A percentile compares a stretch with the other conserved stretches of the same genome.
phyloP scores from a whole-genome alignment of 78 protist species.

The Parvularia atlantis region DNA sequence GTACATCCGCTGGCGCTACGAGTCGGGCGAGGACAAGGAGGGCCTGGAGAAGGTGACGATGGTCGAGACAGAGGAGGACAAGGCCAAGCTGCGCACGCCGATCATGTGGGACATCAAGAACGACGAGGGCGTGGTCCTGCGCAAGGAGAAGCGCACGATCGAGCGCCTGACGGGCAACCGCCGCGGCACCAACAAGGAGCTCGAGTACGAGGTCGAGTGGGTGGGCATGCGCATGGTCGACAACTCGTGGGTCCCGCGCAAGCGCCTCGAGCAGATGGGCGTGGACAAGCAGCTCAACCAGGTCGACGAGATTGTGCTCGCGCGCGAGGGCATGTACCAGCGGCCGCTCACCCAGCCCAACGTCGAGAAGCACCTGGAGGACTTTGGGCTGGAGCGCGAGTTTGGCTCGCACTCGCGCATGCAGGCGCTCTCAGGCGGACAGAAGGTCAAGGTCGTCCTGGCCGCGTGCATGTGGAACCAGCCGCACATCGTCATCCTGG shows the following conservation, averaged over 20 bases:
- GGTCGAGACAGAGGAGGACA: constrained; percentile 45
- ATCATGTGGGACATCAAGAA: constrained; percentile 7
- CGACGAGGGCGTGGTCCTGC: constrained; percentile 14
- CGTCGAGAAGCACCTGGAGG: constrained; percentile 47
- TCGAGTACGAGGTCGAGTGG: constrained; percentile 28
- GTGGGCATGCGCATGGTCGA: not conserved
- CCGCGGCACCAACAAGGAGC: not conserved
- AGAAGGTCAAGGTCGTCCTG: constrained; percentile 29
- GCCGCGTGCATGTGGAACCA: not conserved
- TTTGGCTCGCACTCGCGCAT: constrained; percentile 32
- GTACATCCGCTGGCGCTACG: constrained; percentile 57
- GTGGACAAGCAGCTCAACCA: constrained; percentile 38
- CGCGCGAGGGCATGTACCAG: constrained; percentile 11
- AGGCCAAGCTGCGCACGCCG: constrained; percentile 20
- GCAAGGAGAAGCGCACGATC: constrained; percentile 28
- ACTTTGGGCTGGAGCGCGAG: constrained; percentile 37
- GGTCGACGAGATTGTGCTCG: constrained; percentile 38
- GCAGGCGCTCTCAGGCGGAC: constrained; percentile 34
- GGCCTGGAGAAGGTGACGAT: constrained; percentile 22
- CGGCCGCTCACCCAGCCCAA: constrained; percentile 36
- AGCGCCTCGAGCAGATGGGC: constrained; percentile 30
- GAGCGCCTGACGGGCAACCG: constrained; percentile 32
- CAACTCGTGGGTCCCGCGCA: constrained; percentile 14
- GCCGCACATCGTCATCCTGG: not conserved
- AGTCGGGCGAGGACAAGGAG: constrained; percentile 37